A percentile compares a stretch with the other conserved stretches of the same genome.
phyloP scores from a whole-genome alignment of 192 early-diverging fungal genomes.

The Cladochytrium replicatum region DNA sequence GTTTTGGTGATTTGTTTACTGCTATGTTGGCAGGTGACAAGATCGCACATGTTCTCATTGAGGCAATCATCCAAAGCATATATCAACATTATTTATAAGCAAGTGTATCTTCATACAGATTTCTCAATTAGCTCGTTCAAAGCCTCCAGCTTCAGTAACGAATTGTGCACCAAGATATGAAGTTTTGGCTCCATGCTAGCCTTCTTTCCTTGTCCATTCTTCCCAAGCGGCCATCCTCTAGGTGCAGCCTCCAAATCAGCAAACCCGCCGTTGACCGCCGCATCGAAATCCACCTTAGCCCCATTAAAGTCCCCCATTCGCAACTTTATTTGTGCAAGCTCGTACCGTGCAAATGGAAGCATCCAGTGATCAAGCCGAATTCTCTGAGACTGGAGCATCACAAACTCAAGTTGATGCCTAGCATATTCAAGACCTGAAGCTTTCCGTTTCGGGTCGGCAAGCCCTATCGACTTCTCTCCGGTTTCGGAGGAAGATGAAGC shows the following conservation, averaged over 20 bases:
- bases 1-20: too few relatives aligned
- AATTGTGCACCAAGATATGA: slow-evolving; percentile 33
- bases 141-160: slow-evolving; percentile 25
- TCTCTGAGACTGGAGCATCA: slow-evolving; percentile 15
- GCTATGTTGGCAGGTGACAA: too few relatives aligned
- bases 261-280: slow-evolving; percentile 28
- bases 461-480: neutral
- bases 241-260: slow-evolving; percentile 22
- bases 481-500: slow-evolving; percentile 11
- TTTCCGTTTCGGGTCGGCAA: neutral
- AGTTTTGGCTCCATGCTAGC: slow-evolving; percentile 30
- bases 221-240: neutral
- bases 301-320: slow-evolving; percentile 21
- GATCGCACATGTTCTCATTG: too few relatives aligned
- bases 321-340: slow-evolving; percentile 27
- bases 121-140: slow-evolving; percentile 18
- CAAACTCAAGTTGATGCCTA: slow-evolving; percentile 16
- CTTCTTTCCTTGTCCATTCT: slow-evolving; percentile 12
- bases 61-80: too few relatives aligned
- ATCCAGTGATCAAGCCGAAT: slow-evolving; percentile 41
- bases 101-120: too few relatives aligned
- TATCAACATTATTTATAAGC: too few relatives aligned
- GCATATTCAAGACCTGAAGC: slow-evolving; percentile 13
- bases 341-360: slow-evolving; percentile 37
- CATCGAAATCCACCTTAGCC: slow-evolving; percentile 29